Conservation (phyloP, 1,139 yeast genomes). For the Pichia sp. region DNA sequence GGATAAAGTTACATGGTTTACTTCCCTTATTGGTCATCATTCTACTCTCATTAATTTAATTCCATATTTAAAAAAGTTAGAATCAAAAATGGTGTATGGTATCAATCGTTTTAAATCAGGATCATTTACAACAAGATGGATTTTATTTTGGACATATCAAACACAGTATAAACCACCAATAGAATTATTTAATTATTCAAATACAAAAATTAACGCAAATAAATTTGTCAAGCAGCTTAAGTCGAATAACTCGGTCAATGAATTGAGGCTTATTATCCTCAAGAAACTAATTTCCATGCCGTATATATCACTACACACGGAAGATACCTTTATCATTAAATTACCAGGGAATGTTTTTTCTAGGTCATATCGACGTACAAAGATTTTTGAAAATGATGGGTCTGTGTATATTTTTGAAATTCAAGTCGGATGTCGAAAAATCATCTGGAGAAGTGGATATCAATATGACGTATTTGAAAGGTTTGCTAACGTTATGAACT, state of each 20-base stretch:
- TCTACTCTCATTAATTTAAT: conserved; percentile 23
- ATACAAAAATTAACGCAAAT: not conserved
- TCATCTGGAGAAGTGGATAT: conserved; percentile 25
- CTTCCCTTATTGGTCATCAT: conserved; percentile 36
- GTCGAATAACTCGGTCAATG: not conserved
- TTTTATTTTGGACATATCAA: conserved; percentile 35
- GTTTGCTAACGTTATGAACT: conserved; percentile 17
- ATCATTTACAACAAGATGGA: conserved; percentile 35
- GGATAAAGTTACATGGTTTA: conserved; percentile 31
- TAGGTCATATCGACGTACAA: conserved; percentile 21
- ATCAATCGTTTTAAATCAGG: conserved; percentile 31
- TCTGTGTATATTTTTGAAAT: conserved; percentile 7
- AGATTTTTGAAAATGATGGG: conserved; percentile 3
- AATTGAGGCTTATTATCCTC: not conserved
- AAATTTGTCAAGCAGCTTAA: not conserved
- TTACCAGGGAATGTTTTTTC: conserved; percentile 22
- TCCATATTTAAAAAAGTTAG: conserved; percentile 17
- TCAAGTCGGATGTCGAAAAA: not conserved
- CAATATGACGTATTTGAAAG: conserved; percentile 26
- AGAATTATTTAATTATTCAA: conserved; percentile 12
- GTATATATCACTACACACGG: conserved; percentile 3
- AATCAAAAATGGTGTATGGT: conserved; percentile 27
- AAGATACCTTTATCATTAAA: not conserved
- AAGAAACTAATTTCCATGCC: conserved; percentile 5
- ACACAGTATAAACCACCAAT: conserved; percentile 15